phyloP scores from a whole-genome alignment of 106 monocot genomes.

The Agapanthus africanus region DNA sequence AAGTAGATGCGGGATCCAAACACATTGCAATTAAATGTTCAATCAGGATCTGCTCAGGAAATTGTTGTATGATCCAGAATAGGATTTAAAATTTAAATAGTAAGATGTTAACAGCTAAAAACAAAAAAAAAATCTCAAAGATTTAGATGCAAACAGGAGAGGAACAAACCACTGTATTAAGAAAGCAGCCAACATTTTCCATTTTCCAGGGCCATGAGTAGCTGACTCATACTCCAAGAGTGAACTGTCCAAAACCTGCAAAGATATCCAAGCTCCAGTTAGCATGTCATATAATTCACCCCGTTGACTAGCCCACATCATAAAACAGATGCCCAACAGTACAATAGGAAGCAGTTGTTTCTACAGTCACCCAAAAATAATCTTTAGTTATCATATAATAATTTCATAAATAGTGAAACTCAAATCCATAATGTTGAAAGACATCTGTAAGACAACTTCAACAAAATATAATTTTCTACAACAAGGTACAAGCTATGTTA shows the following conservation, averaged over 20 bases:
- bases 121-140: neutral
- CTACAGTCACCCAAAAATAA: too few species aligned
- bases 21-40: neutral
- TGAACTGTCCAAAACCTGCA: slow-evolving; percentile 58
- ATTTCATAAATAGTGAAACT: too few species aligned
- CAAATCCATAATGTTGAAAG: too few species aligned
- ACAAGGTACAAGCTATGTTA: too few species aligned
- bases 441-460: too few species aligned
- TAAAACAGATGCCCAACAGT: neutral
- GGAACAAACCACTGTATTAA: slow-evolving; percentile 58
- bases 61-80: neutral
- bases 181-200: slow-evolving; percentile 60
- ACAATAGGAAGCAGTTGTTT: neutral
- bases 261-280: slow-evolving; percentile 1
- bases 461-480: too few species aligned
- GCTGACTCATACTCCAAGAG: slow-evolving; percentile 51
- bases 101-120: neutral
- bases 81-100: neutral
- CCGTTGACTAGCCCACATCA: neutral
- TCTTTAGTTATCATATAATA: too few species aligned
- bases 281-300: neutral
- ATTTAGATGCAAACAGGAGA: neutral
- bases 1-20: neutral
- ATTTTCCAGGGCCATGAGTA: slow-evolving; percentile 70
- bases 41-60: neutral